phyloP scores from a whole-genome alignment of 306 rosid species.

The Abrus precatorius region DNA sequence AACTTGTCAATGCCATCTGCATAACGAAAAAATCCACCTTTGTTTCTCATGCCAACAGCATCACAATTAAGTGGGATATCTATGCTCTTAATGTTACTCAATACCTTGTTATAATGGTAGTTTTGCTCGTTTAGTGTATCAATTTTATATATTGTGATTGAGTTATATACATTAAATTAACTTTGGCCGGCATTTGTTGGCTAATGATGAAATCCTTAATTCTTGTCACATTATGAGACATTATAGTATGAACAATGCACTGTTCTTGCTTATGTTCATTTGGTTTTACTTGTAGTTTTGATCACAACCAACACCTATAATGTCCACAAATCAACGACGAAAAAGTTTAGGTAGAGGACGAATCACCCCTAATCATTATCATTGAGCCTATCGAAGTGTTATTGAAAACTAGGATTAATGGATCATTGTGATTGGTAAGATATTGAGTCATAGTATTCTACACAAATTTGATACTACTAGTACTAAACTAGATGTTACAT shows the following conservation, averaged over 20 bases:
- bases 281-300: conserved; percentile 22
- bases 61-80: background rate
- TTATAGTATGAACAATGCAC: background rate
- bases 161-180: background rate
- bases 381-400: conserved; percentile 9
- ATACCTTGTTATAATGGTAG: background rate
- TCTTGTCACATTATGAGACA: conserved; percentile 19
- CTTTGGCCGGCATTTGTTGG: conserved; percentile 52
- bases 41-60: conserved; percentile 55
- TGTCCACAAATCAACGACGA: conserved; percentile 29
- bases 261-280: background rate
- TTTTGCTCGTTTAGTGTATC: background rate
- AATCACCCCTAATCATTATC: conserved; percentile 10
- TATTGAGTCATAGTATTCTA: background rate
- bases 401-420: background rate
- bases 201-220: background rate
- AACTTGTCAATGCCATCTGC: conserved; percentile 75
- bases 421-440: no score
- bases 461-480: background rate
- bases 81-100: background rate
- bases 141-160: background rate
- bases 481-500: background rate
- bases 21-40: conserved; percentile 61
- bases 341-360: background rate
- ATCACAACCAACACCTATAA: background rate